Evolutionary conservation across 345 rosid species (phyloP).

Genomic region (Citrus australasica): DNA sequence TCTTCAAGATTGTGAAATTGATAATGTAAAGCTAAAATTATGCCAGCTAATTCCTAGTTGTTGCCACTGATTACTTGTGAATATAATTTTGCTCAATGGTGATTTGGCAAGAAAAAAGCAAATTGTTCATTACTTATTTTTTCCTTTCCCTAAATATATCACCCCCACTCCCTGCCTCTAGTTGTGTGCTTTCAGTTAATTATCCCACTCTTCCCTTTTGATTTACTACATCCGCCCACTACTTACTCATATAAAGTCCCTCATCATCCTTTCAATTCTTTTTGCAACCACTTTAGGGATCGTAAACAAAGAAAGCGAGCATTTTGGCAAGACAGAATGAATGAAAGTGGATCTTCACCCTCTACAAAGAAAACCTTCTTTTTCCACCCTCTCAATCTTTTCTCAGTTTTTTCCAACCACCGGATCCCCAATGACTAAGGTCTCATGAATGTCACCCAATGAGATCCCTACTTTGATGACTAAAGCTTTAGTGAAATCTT

Average conservation of each 20-base stretch:
- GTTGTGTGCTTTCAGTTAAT: background rate
- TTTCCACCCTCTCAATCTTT: too few species aligned
- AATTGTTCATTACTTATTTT: background rate
- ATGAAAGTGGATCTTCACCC: too few species aligned
- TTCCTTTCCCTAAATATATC: background rate
- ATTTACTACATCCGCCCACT: background rate
- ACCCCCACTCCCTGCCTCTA: background rate
- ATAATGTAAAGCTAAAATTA: background rate
- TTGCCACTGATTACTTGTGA: background rate
- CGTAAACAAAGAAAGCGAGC: too few species aligned
- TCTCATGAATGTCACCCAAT: too few species aligned
- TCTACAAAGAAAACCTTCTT: too few species aligned
- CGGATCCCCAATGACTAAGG: too few species aligned
- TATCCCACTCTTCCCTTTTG: background rate
- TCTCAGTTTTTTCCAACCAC: too few species aligned
- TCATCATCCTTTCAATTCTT: too few species aligned
- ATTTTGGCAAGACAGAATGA: too few species aligned
- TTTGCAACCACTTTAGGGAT: too few species aligned
- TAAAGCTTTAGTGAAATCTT: background rate
- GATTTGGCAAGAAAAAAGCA: background rate
- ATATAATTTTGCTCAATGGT: background rate
- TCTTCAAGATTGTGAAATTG: background rate
- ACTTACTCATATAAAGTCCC: too few species aligned
- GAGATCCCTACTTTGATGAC: background rate
- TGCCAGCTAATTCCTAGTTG: background rate